Percentiles rank a stretch among this genome's conserved stretches.
These are phyloP conservation scores for Aspergillus puulaauensis DNA, from an alignment of 2,329 filamentous ascomycete species.

Conservation along the genomic window DNA sequence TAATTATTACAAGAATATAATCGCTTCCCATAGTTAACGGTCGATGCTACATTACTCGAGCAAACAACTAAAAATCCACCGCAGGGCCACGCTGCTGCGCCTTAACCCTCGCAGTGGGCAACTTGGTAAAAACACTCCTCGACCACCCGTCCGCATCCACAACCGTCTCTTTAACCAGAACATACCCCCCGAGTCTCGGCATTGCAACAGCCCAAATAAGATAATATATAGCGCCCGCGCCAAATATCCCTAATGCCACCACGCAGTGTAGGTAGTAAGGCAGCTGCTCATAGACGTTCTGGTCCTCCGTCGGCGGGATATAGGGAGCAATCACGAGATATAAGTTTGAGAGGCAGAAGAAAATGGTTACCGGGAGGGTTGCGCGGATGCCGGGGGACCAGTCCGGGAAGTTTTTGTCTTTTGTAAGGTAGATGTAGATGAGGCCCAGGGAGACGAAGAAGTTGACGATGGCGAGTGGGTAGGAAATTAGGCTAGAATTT, in stretches of 20 bases:
- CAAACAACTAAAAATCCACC: conserved; percentile 2
- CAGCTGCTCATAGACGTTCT: conserved; percentile 53
- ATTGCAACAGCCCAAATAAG: conserved; percentile 51
- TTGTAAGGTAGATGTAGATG: conserved; percentile 47
- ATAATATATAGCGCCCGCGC: conserved; percentile 52
- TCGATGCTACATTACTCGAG: not conserved
- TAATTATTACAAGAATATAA: not conserved
- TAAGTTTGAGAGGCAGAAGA: conserved; percentile 55
- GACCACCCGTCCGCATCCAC: conserved; percentile 66
- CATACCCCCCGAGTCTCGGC: conserved; percentile 47
- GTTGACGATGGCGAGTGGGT: conserved; percentile 49
- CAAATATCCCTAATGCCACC: conserved; percentile 52
- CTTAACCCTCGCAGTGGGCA: conserved; percentile 30
- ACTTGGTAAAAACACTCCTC: conserved; percentile 52
- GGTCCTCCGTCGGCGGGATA: conserved; percentile 47
- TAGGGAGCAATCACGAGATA: conserved; percentile 55
- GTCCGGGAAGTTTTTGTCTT: conserved; percentile 38
- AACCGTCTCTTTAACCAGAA: conserved; percentile 55
- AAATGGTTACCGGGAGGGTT: conserved; percentile 50
- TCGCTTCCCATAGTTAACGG: not conserved
- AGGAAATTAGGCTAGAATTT: conserved; percentile 35
- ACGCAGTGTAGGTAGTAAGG: conserved; percentile 57
- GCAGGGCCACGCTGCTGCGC: not conserved
- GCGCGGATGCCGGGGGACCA: conserved; percentile 53
- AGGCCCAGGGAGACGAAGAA: conserved; percentile 52